Evolutionary conservation across 2,329 filamentous ascomycete genomes (phyloP).

Genomic region (Cladobotryum mycophilum): DNA sequence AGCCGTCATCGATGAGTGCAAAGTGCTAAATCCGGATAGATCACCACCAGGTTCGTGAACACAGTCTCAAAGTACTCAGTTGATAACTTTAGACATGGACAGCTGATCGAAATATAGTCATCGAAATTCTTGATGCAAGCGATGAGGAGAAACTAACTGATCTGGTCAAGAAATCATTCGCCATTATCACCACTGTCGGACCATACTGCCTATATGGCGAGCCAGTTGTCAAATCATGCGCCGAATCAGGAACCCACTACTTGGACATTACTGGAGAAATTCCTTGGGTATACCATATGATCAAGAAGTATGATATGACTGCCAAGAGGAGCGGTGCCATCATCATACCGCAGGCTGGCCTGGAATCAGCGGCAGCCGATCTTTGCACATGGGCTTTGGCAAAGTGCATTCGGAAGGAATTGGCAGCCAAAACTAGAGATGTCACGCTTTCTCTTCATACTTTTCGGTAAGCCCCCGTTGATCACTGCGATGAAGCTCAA

Average conservation of each 20-base stretch:
- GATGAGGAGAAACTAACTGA: constrained; percentile 38
- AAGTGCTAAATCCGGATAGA: constrained; percentile 62
- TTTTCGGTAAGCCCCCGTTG: constrained; percentile 28
- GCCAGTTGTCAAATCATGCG: constrained; percentile 54
- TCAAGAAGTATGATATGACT: constrained; percentile 48
- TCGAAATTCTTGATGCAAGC: constrained; percentile 47
- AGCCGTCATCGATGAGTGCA: constrained; percentile 59
- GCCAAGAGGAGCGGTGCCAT: constrained; percentile 51
- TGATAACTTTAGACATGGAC: neutral
- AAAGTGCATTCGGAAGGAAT: constrained; percentile 42
- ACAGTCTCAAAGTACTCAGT: neutral
- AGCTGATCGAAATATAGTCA: constrained; percentile 27
- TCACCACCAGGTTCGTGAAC: constrained; percentile 54
- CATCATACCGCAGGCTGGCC: constrained; percentile 54
- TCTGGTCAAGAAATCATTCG: constrained; percentile 49
- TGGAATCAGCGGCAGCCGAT: constrained; percentile 59
- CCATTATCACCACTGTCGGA: constrained; percentile 54
- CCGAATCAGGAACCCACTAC: constrained; percentile 58
- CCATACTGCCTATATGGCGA: constrained; percentile 54
- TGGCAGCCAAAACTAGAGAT: constrained; percentile 45
- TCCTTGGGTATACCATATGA: constrained; percentile 53
- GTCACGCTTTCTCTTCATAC: constrained; percentile 46
- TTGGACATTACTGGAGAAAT: constrained; percentile 57
- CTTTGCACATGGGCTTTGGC: constrained; percentile 50
- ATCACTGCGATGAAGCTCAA: neutral